Conservation (phyloP, 139 green algal species). For the Nannochloris sp. region DNA sequence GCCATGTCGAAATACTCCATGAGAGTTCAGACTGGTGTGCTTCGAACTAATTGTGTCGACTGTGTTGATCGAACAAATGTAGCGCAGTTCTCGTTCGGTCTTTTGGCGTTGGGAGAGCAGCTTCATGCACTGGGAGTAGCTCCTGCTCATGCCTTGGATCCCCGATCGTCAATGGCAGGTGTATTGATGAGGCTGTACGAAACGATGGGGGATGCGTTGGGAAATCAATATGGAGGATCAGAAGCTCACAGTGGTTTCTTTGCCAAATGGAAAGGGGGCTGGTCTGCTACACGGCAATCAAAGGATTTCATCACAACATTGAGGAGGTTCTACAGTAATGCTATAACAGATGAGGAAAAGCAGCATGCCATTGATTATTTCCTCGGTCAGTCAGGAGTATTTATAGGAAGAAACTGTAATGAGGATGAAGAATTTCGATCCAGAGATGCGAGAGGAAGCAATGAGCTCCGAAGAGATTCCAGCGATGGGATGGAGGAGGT, state of each 20-base stretch:
- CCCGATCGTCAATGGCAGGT: constrained; percentile 44
- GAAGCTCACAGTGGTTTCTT: constrained; percentile 88
- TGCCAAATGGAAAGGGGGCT: constrained; percentile 66
- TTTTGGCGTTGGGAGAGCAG: constrained; percentile 69
- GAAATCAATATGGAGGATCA: constrained; percentile 83
- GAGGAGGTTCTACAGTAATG: constrained; percentile 82
- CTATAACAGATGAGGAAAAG: constrained; percentile 82
- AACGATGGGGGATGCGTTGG: constrained; percentile 76
- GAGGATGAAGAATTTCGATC: too few species aligned
- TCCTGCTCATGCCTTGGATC: constrained; percentile 31
- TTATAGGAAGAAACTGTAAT: too few species aligned
- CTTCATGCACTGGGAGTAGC: constrained; percentile 53
- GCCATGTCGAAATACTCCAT: background rate
- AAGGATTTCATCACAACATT: constrained; percentile 55
- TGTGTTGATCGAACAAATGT: constrained; percentile 97
- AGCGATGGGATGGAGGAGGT: too few species aligned
- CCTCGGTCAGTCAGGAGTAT: constrained; percentile 40
- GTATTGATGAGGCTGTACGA: constrained; percentile 86
- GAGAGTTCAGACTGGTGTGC: constrained; percentile 51
- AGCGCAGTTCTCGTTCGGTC: constrained; percentile 73
- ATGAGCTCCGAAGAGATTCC: too few species aligned
- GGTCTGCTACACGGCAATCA: constrained; percentile 35
- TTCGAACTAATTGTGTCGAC: constrained; percentile 97
- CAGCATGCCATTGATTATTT: constrained; percentile 96
- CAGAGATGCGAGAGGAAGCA: too few species aligned